Conservation (phyloP, 768 basidiomycete genomes). For the Lactarius pseudohatsudake region DNA sequence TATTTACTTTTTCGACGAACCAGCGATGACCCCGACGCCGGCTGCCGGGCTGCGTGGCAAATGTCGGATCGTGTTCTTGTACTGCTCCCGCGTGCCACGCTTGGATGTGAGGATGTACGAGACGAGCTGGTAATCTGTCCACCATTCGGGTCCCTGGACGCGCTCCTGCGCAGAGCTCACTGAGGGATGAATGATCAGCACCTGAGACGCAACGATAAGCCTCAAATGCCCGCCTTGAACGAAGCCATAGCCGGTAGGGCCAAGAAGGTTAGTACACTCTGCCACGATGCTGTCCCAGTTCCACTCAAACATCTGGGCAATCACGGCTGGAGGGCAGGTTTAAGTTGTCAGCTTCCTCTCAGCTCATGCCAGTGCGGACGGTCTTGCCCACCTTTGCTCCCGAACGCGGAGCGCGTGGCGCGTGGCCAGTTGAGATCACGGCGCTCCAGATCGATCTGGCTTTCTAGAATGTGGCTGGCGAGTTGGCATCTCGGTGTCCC, state of each 20-base stretch:
- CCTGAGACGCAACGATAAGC: not conserved
- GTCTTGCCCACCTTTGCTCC: too few relatives aligned
- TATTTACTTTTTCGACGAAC: slow-evolving; percentile 24
- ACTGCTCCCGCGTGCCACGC: slow-evolving; percentile 59
- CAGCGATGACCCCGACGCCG: slow-evolving; percentile 43
- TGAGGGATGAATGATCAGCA: slow-evolving; percentile 21
- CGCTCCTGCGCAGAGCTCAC: slow-evolving; percentile 59
- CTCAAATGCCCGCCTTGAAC: slow-evolving; percentile 52
- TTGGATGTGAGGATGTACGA: slow-evolving; percentile 67
- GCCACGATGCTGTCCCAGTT: slow-evolving; percentile 51
- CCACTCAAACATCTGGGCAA: slow-evolving; percentile 75
- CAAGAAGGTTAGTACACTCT: slow-evolving; percentile 65
- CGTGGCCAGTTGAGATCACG: too few relatives aligned
- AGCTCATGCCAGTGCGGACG: too few relatives aligned
- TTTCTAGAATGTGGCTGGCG: too few relatives aligned
- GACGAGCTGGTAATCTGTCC: slow-evolving; percentile 73
- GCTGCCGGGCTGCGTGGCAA: slow-evolving; percentile 41
- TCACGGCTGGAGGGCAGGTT: slow-evolving; percentile 40
- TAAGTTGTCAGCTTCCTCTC: too few relatives aligned
- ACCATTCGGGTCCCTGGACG: slow-evolving; percentile 60
- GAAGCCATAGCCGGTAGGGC: slow-evolving; percentile 61
- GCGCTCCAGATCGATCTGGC: too few relatives aligned
- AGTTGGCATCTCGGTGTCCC: too few relatives aligned
- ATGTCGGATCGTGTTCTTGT: slow-evolving; percentile 40
- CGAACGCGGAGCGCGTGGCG: too few relatives aligned